phyloP scores from a whole-genome alignment of 106 monocot genomes.

The Xerophyta viscosa region DNA sequence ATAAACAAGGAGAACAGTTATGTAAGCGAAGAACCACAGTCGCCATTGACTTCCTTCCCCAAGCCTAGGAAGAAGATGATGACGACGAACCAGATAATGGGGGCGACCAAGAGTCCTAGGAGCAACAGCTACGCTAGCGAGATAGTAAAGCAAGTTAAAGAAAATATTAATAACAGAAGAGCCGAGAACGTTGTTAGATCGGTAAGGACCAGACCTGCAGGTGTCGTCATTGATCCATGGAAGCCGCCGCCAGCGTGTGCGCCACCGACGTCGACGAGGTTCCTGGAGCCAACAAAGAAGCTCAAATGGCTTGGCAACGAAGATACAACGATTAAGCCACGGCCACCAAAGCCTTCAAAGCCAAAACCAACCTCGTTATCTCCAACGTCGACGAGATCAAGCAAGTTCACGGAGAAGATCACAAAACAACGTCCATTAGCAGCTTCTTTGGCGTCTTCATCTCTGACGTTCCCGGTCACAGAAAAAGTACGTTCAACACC shows the following conservation, averaged over 20 bases:
- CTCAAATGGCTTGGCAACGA: constrained; percentile 1
- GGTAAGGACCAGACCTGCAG: constrained; percentile 11
- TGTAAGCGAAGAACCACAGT: no score
- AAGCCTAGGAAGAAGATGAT: constrained; percentile 8
- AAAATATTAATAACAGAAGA: constrained; percentile 14
- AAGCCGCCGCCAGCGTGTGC: not conserved
- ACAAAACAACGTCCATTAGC: constrained; percentile 12
- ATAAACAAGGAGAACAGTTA: constrained; percentile 25
- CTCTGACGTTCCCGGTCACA: no score
- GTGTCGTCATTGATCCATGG: not conserved
- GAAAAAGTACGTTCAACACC: not conserved
- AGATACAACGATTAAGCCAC: not conserved
- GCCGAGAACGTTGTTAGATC: not conserved
- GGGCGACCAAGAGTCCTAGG: constrained; percentile 21
- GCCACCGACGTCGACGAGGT: not conserved
- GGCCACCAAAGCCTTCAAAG: not conserved
- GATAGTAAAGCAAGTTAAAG: constrained; percentile 40
- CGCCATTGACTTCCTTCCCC: no score
- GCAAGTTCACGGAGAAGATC: no score
- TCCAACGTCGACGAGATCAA: not conserved
- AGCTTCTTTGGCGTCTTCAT: no score
- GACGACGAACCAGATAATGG: not conserved
- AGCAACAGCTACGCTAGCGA: constrained; percentile 28
- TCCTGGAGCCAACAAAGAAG: not conserved
- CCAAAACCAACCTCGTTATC: not conserved